Base-by-base conservation (phyloP, 2,329 filamentous ascomycete genomes). In the Graphilbum ipis-grandicollis region DNA sequence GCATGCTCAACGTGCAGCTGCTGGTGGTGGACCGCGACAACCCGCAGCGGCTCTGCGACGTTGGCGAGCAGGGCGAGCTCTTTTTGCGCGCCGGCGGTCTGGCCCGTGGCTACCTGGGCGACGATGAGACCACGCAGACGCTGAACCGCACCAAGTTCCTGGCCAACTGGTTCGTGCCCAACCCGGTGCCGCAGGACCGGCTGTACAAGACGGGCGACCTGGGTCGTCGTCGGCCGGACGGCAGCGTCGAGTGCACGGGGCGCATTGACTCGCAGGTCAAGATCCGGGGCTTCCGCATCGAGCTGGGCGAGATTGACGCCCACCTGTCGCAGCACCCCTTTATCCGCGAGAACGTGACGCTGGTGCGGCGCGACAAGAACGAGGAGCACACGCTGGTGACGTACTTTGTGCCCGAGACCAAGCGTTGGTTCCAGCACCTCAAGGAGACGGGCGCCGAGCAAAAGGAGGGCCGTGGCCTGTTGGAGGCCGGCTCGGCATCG, bases 231-330 rank as follows among this genome's bases (percentile, higher is more conserved):
- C 71, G 73, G 2, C 66, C 73, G 32, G 56, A 58, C 8, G 83
- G 81, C 26, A 75, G 78, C 44, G 78, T 84, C 10, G 79, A 80
- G 49, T 81, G 75, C 50, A 77, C 79, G 9, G 88, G 88, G 18
- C 69, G 90, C 40, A 75, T 75, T 19, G 88, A 96, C 50, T 33
- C 30, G 19, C 43, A 96, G 53, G 82, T 94, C 60, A 98, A 96
- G 64, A 88, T 96, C 45, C 79, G 90, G 41, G 88, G 88, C 2
- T 96, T 94, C 66, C 71, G 88, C 42, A 93, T 98, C 46, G 90
- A 98, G 58, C 74, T 96, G 33, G 79, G 79, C 44, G 90, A 96
- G 46, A 94, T 96, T 46, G 86, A 96, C 55, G 79, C 67, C 31
- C 78, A 93, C 53, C 60, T 94, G 33, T 79, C 74, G 37, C 68